Evolutionary conservation across 1,139 yeast species (phyloP).

Genomic region (Hanseniaspora uvarum): DNA sequence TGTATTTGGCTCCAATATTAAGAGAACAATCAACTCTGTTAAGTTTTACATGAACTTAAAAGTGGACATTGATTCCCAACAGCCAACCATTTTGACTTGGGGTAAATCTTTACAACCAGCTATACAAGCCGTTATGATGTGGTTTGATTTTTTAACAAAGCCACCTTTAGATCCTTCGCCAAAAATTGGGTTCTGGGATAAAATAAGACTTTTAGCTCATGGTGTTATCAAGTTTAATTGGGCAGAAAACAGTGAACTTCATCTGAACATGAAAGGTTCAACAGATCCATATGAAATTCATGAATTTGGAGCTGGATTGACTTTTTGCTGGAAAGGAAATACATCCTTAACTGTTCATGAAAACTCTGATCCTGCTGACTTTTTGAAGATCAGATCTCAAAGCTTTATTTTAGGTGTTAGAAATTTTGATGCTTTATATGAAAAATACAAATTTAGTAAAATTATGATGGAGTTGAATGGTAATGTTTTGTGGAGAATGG

Average conservation of each 20-base stretch:
- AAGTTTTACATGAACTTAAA: slow-evolving; percentile 56
- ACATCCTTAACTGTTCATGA: slow-evolving; percentile 53
- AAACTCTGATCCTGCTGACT: slow-evolving; percentile 46
- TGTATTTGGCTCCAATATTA: slow-evolving; percentile 51
- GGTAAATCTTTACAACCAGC: slow-evolving; percentile 74
- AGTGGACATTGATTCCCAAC: slow-evolving; percentile 42
- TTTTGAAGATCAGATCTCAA: slow-evolving; percentile 54
- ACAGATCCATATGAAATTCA: slow-evolving; percentile 59
- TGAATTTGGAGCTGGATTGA: slow-evolving; percentile 67
- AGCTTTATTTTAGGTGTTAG: slow-evolving; percentile 54
- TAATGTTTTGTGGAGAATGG: slow-evolving; percentile 41
- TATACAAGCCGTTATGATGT: slow-evolving; percentile 61
- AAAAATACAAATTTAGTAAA: slow-evolving; percentile 31
- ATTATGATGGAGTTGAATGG: slow-evolving; percentile 47
- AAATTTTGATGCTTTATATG: slow-evolving; percentile 25
- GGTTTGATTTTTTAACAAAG: slow-evolving; percentile 69
- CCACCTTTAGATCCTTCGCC: slow-evolving; percentile 73
- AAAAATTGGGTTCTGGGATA: slow-evolving; percentile 66
- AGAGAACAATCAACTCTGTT: slow-evolving; percentile 45
- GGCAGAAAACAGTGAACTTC: slow-evolving; percentile 28
- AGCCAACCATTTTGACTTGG: slow-evolving; percentile 69
- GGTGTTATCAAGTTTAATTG: slow-evolving; percentile 41
- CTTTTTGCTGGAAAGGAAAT: slow-evolving; percentile 65
- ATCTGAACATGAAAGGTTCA: slow-evolving; percentile 41
- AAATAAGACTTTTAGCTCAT: slow-evolving; percentile 45